Base-by-base conservation (phyloP, 257 asterid genomes). In the Petunia axillaris region DNA sequence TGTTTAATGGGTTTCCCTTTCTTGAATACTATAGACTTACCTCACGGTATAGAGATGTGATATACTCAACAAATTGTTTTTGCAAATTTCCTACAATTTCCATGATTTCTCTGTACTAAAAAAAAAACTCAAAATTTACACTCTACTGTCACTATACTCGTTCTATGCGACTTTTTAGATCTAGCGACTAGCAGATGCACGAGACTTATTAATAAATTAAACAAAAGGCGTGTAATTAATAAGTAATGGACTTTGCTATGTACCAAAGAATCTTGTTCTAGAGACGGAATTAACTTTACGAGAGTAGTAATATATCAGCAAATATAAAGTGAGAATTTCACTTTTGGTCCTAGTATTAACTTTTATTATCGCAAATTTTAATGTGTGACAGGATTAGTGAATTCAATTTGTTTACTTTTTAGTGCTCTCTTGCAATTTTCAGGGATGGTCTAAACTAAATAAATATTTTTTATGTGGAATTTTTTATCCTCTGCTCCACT, bases 1-100 rank as follows among this genome's bases (percentile, higher is more conserved):
- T 25, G 25, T 25, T 25, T 25, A 25, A 25, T 25, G 25, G 25
- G 25, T 25, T 25, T 25, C 25, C 25, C 25, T 25, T 25, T 25
- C 25, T 25, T 25, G 25, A 25, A 25, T 25, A 25, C 25, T 2
- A 55, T 16, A 9, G 14, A 77, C 10, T 38, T n/a, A 86, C 89
- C 87, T 83, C 89, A 10, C 46, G 84, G 75, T 79, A 83, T 58
- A 86, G 84, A 75, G 89, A 76, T 65, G 62, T 46, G 14, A 80
- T 63, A 84, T 65, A 86, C 8, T 82, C 85, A 50, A 79, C 71
- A 64, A 54, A 86, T 36, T 84, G 83, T 54, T 81, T 83, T 82
- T 83, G 89, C 84, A 86, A 82, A 75, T 83, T 81, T 3, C 73
- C 83, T 16, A 83, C 70, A 41, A 75, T 53, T 40, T 81, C 85